phyloP scores from a whole-genome alignment of 2,329 filamentous ascomycete genomes.

The Claviceps digitariae region DNA sequence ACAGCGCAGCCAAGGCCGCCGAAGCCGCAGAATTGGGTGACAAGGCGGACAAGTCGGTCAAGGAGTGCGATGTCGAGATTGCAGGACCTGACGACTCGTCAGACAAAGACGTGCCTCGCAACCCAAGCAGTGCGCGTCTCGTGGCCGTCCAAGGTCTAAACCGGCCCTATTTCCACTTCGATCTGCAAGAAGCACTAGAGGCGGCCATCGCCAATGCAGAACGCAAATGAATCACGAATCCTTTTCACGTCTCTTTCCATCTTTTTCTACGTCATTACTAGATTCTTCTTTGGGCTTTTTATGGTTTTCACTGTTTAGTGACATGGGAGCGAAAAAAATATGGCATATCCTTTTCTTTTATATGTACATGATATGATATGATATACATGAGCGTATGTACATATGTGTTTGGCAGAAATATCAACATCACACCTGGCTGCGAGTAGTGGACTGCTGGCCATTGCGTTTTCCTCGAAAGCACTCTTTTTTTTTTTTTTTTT shows the following conservation, averaged over 20 bases:
- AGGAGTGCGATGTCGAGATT: slow-evolving; percentile 17
- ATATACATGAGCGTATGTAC: no score
- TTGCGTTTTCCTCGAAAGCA: no score
- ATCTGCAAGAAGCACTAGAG: slow-evolving; percentile 35
- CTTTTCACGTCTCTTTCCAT: no score
- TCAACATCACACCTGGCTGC: no score
- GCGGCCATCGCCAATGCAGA: slow-evolving; percentile 26
- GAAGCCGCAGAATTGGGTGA: slow-evolving; percentile 47
- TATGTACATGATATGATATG: no score
- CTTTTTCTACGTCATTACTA: background rate
- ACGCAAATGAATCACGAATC: slow-evolving; percentile 6
- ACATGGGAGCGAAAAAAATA: no score
- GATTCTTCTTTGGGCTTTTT: background rate
- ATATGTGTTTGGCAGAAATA: no score
- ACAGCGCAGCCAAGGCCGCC: slow-evolving; percentile 38
- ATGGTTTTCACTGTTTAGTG: no score
- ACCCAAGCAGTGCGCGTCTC: slow-evolving; percentile 17
- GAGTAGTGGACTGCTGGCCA: no score
- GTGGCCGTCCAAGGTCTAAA: slow-evolving; percentile 32
- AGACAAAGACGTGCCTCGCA: slow-evolving; percentile 16
- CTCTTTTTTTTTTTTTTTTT: no score
- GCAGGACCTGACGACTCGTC: slow-evolving; percentile 12
- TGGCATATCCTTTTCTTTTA: no score
- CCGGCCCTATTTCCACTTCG: slow-evolving; percentile 38
- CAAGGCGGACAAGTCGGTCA: slow-evolving; percentile 18